Base-by-base conservation (phyloP, 2,329 filamentous ascomycete species). In the Sordariomycetes sp. region DNA sequence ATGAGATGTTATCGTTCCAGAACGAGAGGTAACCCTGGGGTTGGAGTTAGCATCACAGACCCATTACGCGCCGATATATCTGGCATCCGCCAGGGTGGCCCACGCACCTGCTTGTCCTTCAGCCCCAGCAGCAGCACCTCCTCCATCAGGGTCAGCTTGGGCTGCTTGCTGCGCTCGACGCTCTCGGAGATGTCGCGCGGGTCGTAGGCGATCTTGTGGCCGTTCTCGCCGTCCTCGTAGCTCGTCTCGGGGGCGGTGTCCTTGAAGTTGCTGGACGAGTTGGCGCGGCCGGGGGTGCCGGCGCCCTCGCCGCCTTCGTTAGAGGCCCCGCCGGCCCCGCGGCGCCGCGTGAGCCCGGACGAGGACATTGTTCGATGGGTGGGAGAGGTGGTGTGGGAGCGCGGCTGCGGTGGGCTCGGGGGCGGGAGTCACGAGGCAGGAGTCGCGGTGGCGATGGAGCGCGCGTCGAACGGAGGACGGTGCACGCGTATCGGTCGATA, bases 1-100 rank as follows among this genome's bases (percentile, higher is more conserved):
- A 99, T 61, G 92, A 97, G 69, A 99, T 99, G 76, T 99, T 99
- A 76, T 99, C 94, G 76, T 99, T 99, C 94, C 94, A 99, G 76
- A 99, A 99, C 34, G 93, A 97, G 62, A 99, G 85, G 71, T 99
- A 97, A 64, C 94, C 94, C 91, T 96, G 70, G 1, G 12, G n/a
- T n/a, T 25, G 16, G 18, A 1, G 11, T 6, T 22, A 24, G 25
- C 14, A 35, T 55, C 53, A 54, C 18, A 7, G 16, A 53, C n/a
- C 28, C 16, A 28, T n/a, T 32, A 14, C 16, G 22, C 37, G 18
- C 53, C 40, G 18, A n/a, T n/a, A 16, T n/a, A 46, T 46, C 18
- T n/a, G 40, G n/a, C 40, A 46, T 5, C 40, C 40, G 2, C 18
- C 40, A 6, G n/a, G 16, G 2, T n/a, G 11, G n/a, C 18, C 40